Evolutionary conservation across 768 basidiomycete species (phyloP), one percentile per base, ranked within the genome.

Genomic region (Wakefieldia striispora): DNA sequence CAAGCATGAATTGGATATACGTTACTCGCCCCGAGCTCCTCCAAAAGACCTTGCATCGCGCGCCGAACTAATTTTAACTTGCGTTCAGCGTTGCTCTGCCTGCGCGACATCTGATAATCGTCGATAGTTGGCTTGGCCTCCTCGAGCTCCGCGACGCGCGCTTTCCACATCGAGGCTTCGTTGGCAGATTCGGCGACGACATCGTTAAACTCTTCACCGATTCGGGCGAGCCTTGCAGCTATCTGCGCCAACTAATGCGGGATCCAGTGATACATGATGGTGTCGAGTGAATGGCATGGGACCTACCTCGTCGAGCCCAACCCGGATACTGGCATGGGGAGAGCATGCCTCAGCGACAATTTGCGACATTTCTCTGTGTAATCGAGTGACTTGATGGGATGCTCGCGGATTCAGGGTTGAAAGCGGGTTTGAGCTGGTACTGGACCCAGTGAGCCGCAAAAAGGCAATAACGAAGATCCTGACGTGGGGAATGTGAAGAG

Each of bases 11-110:
- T 43, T 29, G 13, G 7, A 19, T 20, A 12, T 20, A 33, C 5
- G 43, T n/a, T 50, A 47, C 37, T 53, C 57, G 73, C 66, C 61
- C 73, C 71, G 39, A 69, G 66, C 49, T 77, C 74, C 24, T 72
- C 64, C 14, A 79, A 43, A 24, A 81, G 61, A 50, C 74, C 70
- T 34, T 65, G 57, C 46, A 80, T 65, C 13, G 78, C 70, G 51
- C 67, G 72, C 17, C 68, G 63, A 24, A 75, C 64, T 41, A 73
- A 67, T 9, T 49, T 58, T 2, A 68, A 29, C 39, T 70, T 66
- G 47, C 53, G 66, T 17, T 68, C 49, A 41, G 70, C 59, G 2
- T 60, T 67, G 20, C 70, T 71, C 17, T 65, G 60, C 39, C 71
- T 75, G 54, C 60, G 61, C 17, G 72, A 56, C 42, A 49, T 53